Conservation (phyloP, 305 asterid genomes). For the Fraxinus nigra region DNA sequence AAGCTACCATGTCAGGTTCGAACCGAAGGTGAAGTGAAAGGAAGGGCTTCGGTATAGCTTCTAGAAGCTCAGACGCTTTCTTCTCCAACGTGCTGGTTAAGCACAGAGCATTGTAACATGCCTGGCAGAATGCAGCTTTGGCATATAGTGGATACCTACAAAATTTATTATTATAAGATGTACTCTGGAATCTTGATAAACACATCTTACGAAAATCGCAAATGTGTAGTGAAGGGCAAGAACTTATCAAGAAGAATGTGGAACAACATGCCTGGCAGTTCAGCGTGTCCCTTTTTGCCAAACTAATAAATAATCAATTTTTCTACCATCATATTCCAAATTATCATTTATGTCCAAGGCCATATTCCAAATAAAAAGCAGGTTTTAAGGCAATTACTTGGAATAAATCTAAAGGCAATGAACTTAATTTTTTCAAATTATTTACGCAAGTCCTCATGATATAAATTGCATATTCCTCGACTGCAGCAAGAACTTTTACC, state of each 20-base stretch:
- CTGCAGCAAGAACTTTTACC: not conserved
- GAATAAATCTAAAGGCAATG: not conserved
- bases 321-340: not conserved
- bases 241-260: not conserved
- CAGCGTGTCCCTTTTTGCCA: not conserved
- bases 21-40: constrained; percentile 97
- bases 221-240: not conserved
- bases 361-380: not conserved
- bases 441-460: not conserved
- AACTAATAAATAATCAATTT: not conserved
- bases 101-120: constrained; percentile 77
- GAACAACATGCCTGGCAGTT: not conserved
- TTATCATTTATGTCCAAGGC: not conserved
- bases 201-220: not conserved
- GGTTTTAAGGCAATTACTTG: not conserved
- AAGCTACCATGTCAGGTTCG: constrained; percentile 98
- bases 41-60: constrained; percentile 95
- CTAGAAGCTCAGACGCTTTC: constrained; percentile 70
- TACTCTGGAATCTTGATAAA: not conserved
- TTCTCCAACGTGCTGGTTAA: constrained; percentile 54
- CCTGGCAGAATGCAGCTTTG: constrained; percentile 93
- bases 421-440: not conserved
- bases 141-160: constrained; percentile 83
- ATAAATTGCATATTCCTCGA: not conserved
- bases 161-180: constrained; percentile 2